Evolutionary conservation across 1,284 basidiomycete genomes (phyloP).

Genomic region (Apiotrichum gracile): DNA sequence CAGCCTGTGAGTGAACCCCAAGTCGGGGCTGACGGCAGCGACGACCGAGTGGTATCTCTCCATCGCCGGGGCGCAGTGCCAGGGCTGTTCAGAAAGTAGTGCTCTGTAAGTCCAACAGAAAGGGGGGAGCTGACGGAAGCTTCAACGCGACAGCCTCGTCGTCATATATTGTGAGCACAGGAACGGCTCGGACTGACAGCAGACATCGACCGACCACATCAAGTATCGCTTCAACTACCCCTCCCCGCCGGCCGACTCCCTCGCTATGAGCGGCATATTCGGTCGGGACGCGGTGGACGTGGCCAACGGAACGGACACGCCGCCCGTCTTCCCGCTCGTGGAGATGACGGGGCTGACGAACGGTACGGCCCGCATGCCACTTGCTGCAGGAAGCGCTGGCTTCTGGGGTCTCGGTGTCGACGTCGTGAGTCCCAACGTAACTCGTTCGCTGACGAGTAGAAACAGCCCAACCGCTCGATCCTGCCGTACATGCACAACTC

Average conservation of each 20-base stretch:
- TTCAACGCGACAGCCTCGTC: conserved; percentile 2
- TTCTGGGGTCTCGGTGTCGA: conserved; percentile 42
- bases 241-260: conserved; percentile 15
- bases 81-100: background rate
- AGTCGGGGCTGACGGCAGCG: conserved; percentile 1
- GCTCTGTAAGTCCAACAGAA: background rate
- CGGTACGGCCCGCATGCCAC: background rate
- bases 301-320: too few relatives aligned
- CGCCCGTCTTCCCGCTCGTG: background rate
- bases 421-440: conserved; percentile 20
- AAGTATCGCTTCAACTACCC: conserved; percentile 29
- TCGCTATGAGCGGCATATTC: conserved; percentile 18
- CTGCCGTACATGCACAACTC: background rate
- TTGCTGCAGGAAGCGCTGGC: conserved; percentile 26
- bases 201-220: conserved; percentile 17
- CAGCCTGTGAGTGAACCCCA: conserved; percentile 1
- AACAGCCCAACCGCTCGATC: background rate
- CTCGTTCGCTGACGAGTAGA: background rate
- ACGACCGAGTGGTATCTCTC: conserved; percentile 1
- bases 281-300: conserved; percentile 19
- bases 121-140: background rate
- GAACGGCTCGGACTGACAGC: background rate
- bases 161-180: background rate
- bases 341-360: background rate
- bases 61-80: background rate